Conservation (phyloP, 352 stramenopile species). For the Phytophthora fragariaefolia region DNA sequence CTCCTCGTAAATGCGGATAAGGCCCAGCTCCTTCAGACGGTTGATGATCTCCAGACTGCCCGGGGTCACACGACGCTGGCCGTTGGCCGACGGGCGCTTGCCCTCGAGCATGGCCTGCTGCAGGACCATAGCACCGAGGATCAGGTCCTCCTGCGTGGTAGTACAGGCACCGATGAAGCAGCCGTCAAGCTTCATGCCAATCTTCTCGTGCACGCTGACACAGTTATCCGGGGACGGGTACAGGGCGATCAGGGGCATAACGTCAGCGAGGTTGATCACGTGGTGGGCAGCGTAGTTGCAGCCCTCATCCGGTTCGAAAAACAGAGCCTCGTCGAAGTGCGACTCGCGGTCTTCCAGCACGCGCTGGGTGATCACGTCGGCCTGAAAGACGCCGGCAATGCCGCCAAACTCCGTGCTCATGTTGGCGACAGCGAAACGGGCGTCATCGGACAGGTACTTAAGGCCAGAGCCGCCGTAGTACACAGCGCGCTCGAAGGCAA, state of each 20-base stretch:
- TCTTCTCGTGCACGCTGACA: constrained; percentile 66
- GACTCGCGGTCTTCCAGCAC: constrained; percentile 59
- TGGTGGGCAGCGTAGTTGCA: constrained; percentile 80
- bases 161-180: constrained; percentile 88
- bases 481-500: constrained; percentile 81
- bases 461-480: constrained; percentile 78
- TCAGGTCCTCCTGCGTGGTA: constrained; percentile 83
- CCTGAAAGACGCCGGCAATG: constrained; percentile 83
- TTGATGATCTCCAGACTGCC: constrained; percentile 81
- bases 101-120: constrained; percentile 75
- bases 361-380: constrained; percentile 73
- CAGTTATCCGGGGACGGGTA: constrained; percentile 87
- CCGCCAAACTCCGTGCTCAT: constrained; percentile 87
- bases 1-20: constrained; percentile 80
- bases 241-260: constrained; percentile 72
- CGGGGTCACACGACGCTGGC: constrained; percentile 74
- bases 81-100: constrained; percentile 54
- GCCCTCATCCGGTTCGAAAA: constrained; percentile 70
- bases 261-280: constrained; percentile 68
- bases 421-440: constrained; percentile 82
- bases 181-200: constrained; percentile 80
- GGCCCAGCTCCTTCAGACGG: constrained; percentile 63
- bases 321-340: constrained; percentile 75
- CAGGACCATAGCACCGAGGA: constrained; percentile 77
- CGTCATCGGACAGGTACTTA: constrained; percentile 73